phyloP scores from a whole-genome alignment of 129 eudicot genomes.

The Artemisia annua region DNA sequence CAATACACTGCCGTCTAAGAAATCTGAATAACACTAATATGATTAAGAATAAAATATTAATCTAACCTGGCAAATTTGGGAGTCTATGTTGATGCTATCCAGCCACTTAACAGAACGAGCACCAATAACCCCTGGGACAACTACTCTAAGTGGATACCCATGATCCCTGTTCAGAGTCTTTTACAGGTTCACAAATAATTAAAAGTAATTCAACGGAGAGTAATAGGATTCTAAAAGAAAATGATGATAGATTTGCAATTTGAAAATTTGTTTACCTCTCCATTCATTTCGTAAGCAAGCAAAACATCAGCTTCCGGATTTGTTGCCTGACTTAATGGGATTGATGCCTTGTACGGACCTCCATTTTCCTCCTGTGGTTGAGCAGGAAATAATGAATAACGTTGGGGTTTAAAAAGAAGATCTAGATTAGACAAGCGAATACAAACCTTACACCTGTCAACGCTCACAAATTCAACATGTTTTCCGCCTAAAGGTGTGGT shows the following conservation, averaged over 20 bases:
- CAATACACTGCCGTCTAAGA: constrained; percentile 20
- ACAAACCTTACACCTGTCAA: constrained; percentile 89
- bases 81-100: constrained; percentile 78
- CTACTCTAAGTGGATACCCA: constrained; percentile 95
- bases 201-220: constrained; percentile 6
- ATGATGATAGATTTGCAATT: background rate
- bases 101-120: constrained; percentile 99
- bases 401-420: background rate
- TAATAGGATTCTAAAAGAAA: background rate
- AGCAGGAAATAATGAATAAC: constrained; percentile 10
- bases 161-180: constrained; percentile 98
- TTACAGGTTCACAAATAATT: constrained; percentile 23
- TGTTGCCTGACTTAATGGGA: constrained; percentile 85
- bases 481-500: constrained; percentile 76
- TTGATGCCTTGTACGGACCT: constrained; percentile 96
- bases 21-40: background rate
- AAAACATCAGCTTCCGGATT: constrained; percentile 95
- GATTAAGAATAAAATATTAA: constrained; percentile 3
- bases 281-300: constrained; percentile 97
- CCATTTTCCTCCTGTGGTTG: constrained; percentile 83
- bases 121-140: constrained; percentile 98
- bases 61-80: constrained; percentile 88
- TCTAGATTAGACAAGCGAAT: constrained; percentile 9
- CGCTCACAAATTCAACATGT: constrained; percentile 95
- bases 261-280: constrained; percentile 55